Evolutionary conservation across 2,329 filamentous ascomycete genomes (phyloP), one percentile per base, ranked within the genome.

Genomic region (Aspergillus calidoustus): DNA sequence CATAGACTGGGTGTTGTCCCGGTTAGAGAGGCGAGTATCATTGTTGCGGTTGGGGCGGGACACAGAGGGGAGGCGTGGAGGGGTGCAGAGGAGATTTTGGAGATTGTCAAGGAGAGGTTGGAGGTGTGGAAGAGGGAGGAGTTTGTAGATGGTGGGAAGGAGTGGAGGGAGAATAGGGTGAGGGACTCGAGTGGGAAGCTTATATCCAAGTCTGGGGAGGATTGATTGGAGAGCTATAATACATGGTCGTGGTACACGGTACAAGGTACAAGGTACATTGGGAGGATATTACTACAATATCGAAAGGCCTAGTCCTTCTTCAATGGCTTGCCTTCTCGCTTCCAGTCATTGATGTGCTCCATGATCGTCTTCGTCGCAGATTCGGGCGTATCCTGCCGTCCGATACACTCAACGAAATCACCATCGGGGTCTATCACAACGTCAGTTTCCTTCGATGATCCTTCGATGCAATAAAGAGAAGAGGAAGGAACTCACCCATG

Each of bases 81-180:
- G 69, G 94, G 91, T 0, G 94, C 91, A 0, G 94, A 98, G 80
- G 92, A 96, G 79, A 91, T 93, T 38, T 80, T 98, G 61, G 94
- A 98, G 80, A 81, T 87, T 74, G 92, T 91, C 72, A 99, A 98
- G 81, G 86, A 86, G 59, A 87, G 84, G 67, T 92, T 92, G n/a
- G 95, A 99, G 81, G 89, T 99, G 47, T 97, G 94, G 94, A 97
- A 97, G 80, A 82, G 88, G 66, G 94, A 98, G 80, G 90, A 92
- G 75, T 97, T 97, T 81, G 87, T 69, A 22, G 89, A 90, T 65
- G 91, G 89, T 17, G 83, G 71, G n/a, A 77, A 85, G 7, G 85
- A 95, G 49, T 97, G 93, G 93, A 89, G 92, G 78, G 92, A 91
- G 63, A 97, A 97, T 79, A 80, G 89, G 66, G 93, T 96, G 77